Evolutionary conservation across 805 yeast genomes (phyloP).

Genomic region (Saccharomycopsis fodiens): DNA sequence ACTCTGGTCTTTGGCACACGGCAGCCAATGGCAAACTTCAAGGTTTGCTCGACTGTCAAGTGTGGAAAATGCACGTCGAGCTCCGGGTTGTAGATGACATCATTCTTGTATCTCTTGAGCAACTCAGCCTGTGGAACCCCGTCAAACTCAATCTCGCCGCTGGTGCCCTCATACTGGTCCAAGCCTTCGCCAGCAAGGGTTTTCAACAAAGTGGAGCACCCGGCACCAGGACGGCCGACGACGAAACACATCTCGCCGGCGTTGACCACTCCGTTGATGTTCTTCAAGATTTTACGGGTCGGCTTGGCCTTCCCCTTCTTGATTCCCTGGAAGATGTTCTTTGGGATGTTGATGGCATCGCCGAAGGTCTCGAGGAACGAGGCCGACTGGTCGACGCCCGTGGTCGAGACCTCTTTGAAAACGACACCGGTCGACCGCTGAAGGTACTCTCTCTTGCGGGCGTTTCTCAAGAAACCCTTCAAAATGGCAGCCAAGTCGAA

Average conservation of each 20-base stretch:
- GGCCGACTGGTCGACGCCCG: conserved; percentile 46
- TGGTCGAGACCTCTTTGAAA: conserved; percentile 35
- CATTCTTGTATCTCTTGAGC: conserved; percentile 39
- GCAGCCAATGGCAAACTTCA: conserved; percentile 41
- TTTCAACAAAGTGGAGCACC: conserved; percentile 50
- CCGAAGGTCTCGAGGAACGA: conserved; percentile 42
- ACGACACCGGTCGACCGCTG: conserved; percentile 35
- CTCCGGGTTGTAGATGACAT: conserved; percentile 46
- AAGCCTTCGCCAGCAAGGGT: conserved; percentile 38
- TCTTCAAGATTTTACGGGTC: conserved; percentile 31
- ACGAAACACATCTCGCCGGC: conserved; percentile 49
- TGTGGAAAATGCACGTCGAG: conserved; percentile 44
- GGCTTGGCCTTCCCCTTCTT: conserved; percentile 26
- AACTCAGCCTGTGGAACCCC: conserved; percentile 41
- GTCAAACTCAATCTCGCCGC: conserved; percentile 39
- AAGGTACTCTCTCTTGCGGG: conserved; percentile 5
- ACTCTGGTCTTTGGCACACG: conserved; percentile 40
- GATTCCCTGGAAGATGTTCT: conserved; percentile 8
- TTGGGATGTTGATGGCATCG: conserved; percentile 14
- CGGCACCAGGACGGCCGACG: conserved; percentile 56
- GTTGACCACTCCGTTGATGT: conserved; percentile 35
- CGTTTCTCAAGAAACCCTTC: conserved; percentile 7
- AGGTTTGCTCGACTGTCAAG: conserved; percentile 44
- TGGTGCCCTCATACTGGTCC: conserved; percentile 28
- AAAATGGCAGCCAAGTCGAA: background rate